Evolutionary conservation across 1,284 basidiomycete species (phyloP).

Genomic region (Ceratobasidium papillatum): DNA sequence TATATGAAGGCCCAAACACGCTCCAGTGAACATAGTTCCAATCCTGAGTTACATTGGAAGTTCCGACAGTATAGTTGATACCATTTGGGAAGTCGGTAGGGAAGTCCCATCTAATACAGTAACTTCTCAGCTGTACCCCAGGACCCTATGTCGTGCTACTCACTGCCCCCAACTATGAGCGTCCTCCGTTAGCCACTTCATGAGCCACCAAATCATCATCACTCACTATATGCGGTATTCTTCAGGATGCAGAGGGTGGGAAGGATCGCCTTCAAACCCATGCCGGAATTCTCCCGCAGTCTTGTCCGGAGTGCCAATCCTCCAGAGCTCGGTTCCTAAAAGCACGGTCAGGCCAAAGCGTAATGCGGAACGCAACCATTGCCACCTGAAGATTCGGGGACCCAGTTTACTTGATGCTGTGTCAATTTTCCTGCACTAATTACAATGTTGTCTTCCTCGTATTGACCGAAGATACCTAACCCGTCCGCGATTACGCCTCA

Average conservation of each 20-base stretch:
- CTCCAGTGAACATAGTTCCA: slow-evolving; percentile 49
- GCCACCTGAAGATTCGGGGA: slow-evolving; percentile 45
- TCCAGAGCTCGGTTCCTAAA: slow-evolving; percentile 47
- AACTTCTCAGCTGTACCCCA: too few relatives aligned
- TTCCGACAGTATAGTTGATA: slow-evolving; percentile 47
- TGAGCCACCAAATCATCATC: background rate
- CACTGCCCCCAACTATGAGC: background rate
- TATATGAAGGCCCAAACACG: slow-evolving; percentile 45
- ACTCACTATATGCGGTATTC: background rate
- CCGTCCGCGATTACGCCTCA: background rate
- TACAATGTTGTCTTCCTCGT: slow-evolving; percentile 47
- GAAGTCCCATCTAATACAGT: slow-evolving; percentile 44
- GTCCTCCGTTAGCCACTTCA: background rate
- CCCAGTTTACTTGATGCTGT: slow-evolving; percentile 44
- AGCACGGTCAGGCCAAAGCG: background rate
- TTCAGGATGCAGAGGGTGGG: background rate
- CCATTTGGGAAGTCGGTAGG: slow-evolving; percentile 48
- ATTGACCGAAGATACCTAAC: slow-evolving; percentile 48
- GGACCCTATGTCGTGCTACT: too few relatives aligned
- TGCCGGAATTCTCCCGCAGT: slow-evolving; percentile 48
- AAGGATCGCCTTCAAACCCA: slow-evolving; percentile 44
- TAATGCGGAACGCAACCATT: background rate
- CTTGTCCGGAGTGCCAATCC: slow-evolving; percentile 48
- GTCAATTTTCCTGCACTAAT: slow-evolving; percentile 45
- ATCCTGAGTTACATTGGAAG: slow-evolving; percentile 45